Evolutionary conservation across 768 basidiomycete species (phyloP), one percentile per base, ranked within the genome.

Genomic region (Neoboletus subvelutipes): DNA sequence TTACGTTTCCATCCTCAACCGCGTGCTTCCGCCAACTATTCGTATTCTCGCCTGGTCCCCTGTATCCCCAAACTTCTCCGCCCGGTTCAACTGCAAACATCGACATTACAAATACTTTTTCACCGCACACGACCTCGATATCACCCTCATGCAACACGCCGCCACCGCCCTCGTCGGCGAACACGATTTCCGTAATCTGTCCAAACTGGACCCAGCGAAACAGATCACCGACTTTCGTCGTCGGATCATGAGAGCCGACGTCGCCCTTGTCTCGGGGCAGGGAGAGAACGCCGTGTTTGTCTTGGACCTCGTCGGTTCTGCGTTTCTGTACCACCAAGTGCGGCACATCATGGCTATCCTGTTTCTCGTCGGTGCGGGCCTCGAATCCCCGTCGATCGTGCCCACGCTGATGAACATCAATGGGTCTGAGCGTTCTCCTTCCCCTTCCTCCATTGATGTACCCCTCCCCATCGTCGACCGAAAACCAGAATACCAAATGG

Each of bases 71-170:
- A 69, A 70, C 34, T 98, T 98, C 73, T 94, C 94, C 22, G 88
- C 95, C 9, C 87, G 97, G 5, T 94, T 89, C 74, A 87, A 86
- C 13, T 98, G 96, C 75, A 78, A 74, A 51, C 86, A 83, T 65
- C 80, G 97, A 37, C 96, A 99, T 70, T 98, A 99, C 84, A 98
- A 96, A 68, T 99, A 98, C 75, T 96, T 98, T 73, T 98, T 99
- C 78, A 81, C 85, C 34, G 73, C 84, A 0, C 73, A 78, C 33
- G 73, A 73, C 31, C 84, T 98, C 52, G 83, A 95, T 72, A 69
- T 95, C 29, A 66, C 75, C 2, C 79, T 77, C 45, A 98, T 98
- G 94, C 82, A 80, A 58, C 78, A 82, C 34, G 95, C 84, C 1
- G 92, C 92, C 0, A 60, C 75, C 2, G 76, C 80, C 7, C 78